phyloP scores from a whole-genome alignment of 2,329 filamentous ascomycete genomes.

The Proliferodiscus dingleyae region DNA sequence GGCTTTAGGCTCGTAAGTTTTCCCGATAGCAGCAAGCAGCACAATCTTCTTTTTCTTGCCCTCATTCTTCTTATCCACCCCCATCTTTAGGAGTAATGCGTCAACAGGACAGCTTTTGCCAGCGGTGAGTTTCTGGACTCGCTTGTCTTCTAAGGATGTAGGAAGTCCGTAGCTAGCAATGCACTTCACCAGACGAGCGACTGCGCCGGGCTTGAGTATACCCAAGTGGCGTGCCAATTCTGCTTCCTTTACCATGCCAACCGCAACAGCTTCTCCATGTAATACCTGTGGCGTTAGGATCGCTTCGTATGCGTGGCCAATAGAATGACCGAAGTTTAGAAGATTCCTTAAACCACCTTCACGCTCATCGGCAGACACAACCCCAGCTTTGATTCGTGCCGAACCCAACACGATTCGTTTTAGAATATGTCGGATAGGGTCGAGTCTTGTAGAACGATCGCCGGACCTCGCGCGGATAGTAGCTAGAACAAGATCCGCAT shows the following conservation, averaged over 20 bases:
- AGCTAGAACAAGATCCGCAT: slow-evolving; percentile 70
- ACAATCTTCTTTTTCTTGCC: slow-evolving; percentile 95
- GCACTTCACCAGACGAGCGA: slow-evolving; percentile 86
- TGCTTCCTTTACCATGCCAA: slow-evolving; percentile 98
- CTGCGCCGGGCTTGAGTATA: slow-evolving; percentile 76
- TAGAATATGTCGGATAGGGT: slow-evolving; percentile 63
- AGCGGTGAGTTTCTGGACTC: slow-evolving; percentile 74
- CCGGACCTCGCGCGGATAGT: slow-evolving; percentile 60
- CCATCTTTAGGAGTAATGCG: slow-evolving; percentile 85
- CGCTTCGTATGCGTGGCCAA: slow-evolving; percentile 93
- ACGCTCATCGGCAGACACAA: slow-evolving; percentile 90
- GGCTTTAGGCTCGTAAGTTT: slow-evolving; percentile 80
- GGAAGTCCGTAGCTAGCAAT: slow-evolving; percentile 91
- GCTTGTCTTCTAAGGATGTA: slow-evolving; percentile 77
- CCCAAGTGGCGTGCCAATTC: slow-evolving; percentile 88
- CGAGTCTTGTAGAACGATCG: slow-evolving; percentile 51
- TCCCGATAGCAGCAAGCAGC: slow-evolving; percentile 82
- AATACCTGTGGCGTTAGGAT: slow-evolving; percentile 92
- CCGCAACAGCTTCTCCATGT: slow-evolving; percentile 92
- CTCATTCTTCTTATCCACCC: slow-evolving; percentile 97
- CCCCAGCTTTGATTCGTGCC: slow-evolving; percentile 87
- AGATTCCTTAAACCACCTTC: slow-evolving; percentile 92
- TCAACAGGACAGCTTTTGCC: slow-evolving; percentile 86
- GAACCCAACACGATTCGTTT: slow-evolving; percentile 83
- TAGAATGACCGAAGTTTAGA: slow-evolving; percentile 96